Evolutionary conservation across 1,284 basidiomycete species (phyloP).

Genomic region (Golubevia sp.): DNA sequence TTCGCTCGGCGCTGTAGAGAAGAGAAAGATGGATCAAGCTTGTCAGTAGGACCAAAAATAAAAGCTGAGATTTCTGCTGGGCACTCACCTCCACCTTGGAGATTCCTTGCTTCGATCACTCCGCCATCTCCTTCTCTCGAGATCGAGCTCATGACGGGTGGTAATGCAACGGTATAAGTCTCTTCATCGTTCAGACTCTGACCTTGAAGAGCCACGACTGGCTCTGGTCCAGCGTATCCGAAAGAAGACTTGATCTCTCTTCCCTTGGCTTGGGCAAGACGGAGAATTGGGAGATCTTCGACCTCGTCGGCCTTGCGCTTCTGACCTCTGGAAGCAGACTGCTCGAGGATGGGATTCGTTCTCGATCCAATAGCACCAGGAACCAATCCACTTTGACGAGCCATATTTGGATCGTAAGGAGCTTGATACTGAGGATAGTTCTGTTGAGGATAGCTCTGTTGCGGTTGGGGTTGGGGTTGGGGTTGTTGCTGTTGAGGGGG

Average conservation of each 20-base stretch:
- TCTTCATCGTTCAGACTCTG: conserved; percentile 69
- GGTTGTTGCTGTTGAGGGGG: conserved; percentile 1
- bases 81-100: conserved; percentile 69
- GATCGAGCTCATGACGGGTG: conserved; percentile 26
- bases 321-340: not conserved
- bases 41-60: not conserved
- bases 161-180: conserved; percentile 5
- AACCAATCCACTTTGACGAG: not conserved
- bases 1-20: conserved; percentile 69
- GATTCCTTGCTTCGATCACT: conserved; percentile 78
- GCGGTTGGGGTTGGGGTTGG: not conserved
- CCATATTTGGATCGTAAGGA: not conserved
- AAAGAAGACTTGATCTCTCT: not conserved
- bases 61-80: conserved; percentile 9
- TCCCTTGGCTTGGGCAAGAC: not conserved
- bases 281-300: not conserved
- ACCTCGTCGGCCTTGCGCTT: not conserved
- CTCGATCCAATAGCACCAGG: not conserved
- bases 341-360: not conserved
- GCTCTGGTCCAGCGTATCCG: not conserved
- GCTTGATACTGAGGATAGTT: not conserved
- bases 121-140: conserved; percentile 65
- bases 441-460: not conserved
- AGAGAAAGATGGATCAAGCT: conserved; percentile 1
- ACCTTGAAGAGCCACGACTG: conserved; percentile 63